Evolutionary conservation across 805 yeast genomes (phyloP), one percentile per base, ranked within the genome.

Genomic region (Candida awuae): DNA sequence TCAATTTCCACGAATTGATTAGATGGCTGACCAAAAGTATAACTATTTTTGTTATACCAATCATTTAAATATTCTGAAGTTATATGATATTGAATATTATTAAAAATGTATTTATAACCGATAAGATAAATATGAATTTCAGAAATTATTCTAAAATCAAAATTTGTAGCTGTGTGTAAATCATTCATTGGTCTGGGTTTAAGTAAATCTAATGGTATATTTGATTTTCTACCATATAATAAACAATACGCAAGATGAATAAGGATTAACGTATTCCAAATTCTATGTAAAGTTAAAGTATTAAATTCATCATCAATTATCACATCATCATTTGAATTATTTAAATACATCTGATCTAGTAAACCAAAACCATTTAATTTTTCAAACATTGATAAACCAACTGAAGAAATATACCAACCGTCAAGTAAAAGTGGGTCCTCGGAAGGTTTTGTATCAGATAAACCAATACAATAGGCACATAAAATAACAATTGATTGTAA

Each of bases 111-210:
- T 41, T 72, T 71, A 58, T 80, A 80, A 0, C 78, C 65, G 10
- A 75, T 66, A 14, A 73, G 55, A 38, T 79, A 74, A 9, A 81
- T 65, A 15, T 77, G 71, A 36, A 81, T 75, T 56, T 84, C 94
- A 29, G 86, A 79, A 7, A 82, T 79, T 75, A 84, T 80, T 42
- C 92, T 61, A n/a, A 84, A 85, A 53, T 84, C 94, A 54, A 83
- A 84, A 51, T 81, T 80, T 6, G 87, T 80, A 2, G 87, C 74
- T 64, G 4, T 77, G 65, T 28, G 75, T 57, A 29, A 76, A 73
- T 35, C 79, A 59, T 39, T 47, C 14, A 45, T 47, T 29, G 44
- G 46, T 13, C 46, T 44, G 3, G 59, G 58, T 21, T 19, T 77
- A 58, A 55, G 80, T 71, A 73, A 68, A 66, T 49, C 87, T 56